Conservation (phyloP, 2,329 filamentous ascomycete species). For the Fusarium pininemorale region DNA sequence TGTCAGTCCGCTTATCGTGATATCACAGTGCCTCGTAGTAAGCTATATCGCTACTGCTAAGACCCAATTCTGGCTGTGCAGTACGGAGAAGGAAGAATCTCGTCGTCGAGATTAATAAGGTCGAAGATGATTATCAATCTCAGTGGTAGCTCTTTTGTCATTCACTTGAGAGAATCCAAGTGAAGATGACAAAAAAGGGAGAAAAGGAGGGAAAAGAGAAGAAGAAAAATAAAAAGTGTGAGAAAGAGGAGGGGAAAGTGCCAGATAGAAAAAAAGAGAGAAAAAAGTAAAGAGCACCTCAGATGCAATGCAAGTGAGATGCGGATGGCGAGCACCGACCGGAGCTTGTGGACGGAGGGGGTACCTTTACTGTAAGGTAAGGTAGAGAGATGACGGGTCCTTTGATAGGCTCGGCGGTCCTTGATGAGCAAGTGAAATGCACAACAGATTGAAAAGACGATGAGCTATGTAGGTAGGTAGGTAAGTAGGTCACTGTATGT, state of each 20-base stretch:
- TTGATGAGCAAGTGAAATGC: constrained; percentile 13
- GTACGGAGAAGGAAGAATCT: constrained; percentile 13
- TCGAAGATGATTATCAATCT: constrained; percentile 12
- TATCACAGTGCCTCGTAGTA: not conserved
- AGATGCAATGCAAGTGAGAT: constrained; percentile 30
- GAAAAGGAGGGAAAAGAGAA: not conserved
- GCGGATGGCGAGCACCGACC: constrained; percentile 20
- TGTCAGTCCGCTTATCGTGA: constrained; percentile 31
- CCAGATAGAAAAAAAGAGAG: not conserved
- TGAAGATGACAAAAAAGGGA: constrained; percentile 29
- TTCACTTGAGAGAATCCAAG: constrained; percentile 34
- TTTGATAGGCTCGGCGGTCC: constrained; percentile 21
- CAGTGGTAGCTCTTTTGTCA: constrained; percentile 12
- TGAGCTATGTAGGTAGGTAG: not conserved
- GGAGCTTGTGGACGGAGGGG: constrained; percentile 14
- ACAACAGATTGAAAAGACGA: constrained; percentile 6
- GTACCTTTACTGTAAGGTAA: not conserved
- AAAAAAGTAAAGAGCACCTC: constrained; percentile 6
- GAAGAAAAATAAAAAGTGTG: not conserved
- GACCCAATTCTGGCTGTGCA: constrained; percentile 17
- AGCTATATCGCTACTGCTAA: constrained; percentile 13
- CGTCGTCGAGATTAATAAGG: constrained; percentile 8
- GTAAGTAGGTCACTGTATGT: not conserved
- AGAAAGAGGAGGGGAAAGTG: not conserved
- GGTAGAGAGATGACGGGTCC: not conserved